These are phyloP conservation scores for Astraeus odoratus DNA, from an alignment of 768 basidiomycete genomes.

Conservation along the genomic window DNA sequence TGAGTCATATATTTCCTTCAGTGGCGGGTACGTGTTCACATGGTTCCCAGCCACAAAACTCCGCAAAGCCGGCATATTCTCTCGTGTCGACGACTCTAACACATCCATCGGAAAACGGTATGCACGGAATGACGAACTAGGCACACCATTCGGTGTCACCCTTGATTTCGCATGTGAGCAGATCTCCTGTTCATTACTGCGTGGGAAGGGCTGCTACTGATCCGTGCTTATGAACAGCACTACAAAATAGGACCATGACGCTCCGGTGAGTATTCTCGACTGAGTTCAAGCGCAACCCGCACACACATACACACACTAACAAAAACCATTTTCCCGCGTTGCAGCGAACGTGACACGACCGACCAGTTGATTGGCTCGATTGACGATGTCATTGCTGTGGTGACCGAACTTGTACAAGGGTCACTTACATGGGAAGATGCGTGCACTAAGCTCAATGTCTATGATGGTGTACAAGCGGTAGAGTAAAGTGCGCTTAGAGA, in stretches of 20 bases:
- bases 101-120: slow-evolving; percentile 96
- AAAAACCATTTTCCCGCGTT: not conserved
- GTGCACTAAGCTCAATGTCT: slow-evolving; percentile 59
- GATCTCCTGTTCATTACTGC: not conserved
- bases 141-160: too few species aligned
- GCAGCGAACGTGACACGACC: slow-evolving; percentile 91
- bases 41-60: slow-evolving; percentile 74
- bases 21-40: too few species aligned
- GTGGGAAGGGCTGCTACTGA: not conserved
- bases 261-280: slow-evolving; percentile 60
- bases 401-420: slow-evolving; percentile 74
- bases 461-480: slow-evolving; percentile 87
- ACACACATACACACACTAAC: not conserved
- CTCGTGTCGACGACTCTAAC: slow-evolving; percentile 93
- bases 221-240: slow-evolving; percentile 41
- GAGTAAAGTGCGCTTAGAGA: too few species aligned
- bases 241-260: slow-evolving; percentile 90
- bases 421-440: slow-evolving; percentile 71
- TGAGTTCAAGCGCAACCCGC: not conserved
- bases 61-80: slow-evolving; percentile 84
- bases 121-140: slow-evolving; percentile 94
- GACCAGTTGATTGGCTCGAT: slow-evolving; percentile 85
- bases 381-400: slow-evolving; percentile 80
- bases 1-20: too few species aligned
- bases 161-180: slow-evolving; percentile 86